Conservation (phyloP, 2,329 filamentous ascomycete genomes). For the Trichoderma endophyticum region DNA sequence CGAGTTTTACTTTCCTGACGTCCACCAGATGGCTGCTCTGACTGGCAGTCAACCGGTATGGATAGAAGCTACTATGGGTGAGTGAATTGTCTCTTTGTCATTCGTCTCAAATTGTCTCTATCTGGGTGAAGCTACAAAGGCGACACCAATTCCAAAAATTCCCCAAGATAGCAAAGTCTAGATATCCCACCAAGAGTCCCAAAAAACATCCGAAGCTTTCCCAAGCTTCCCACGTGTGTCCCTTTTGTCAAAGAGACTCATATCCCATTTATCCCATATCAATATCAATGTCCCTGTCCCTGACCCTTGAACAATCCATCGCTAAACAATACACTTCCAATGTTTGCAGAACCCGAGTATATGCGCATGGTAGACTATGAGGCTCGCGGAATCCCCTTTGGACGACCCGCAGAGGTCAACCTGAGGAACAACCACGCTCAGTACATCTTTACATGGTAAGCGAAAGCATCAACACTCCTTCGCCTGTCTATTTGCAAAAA, state of each 20-base stretch:
- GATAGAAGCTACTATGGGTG: constrained; percentile 95
- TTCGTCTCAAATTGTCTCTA: not conserved
- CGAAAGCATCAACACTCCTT: constrained; percentile 17
- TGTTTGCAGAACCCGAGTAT: constrained; percentile 66
- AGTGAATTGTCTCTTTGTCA: constrained; percentile 12
- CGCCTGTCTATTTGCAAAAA: not conserved
- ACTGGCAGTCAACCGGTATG: constrained; percentile 84
- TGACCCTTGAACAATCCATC: not conserved
- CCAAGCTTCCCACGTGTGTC: not conserved
- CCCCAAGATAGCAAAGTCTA: not conserved
- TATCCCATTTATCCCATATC: not conserved
- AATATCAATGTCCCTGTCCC: not conserved
- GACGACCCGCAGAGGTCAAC: constrained; percentile 83
- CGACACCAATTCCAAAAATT: not conserved
- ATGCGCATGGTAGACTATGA: constrained; percentile 72
- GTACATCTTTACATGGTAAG: constrained; percentile 98
- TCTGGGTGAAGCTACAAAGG: not conserved
- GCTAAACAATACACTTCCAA: constrained; percentile 15
- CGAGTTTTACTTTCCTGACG: constrained; percentile 94
- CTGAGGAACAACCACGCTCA: constrained; percentile 94
- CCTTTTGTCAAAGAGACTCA: not conserved
- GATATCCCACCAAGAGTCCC: not conserved
- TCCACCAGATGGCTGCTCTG: constrained; percentile 81
- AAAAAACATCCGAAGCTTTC: not conserved
- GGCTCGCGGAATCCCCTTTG: constrained; percentile 82